These are phyloP conservation scores for Ustilago trichophora DNA, from an alignment of 1,284 basidiomycete species.

Conservation along the genomic window DNA sequence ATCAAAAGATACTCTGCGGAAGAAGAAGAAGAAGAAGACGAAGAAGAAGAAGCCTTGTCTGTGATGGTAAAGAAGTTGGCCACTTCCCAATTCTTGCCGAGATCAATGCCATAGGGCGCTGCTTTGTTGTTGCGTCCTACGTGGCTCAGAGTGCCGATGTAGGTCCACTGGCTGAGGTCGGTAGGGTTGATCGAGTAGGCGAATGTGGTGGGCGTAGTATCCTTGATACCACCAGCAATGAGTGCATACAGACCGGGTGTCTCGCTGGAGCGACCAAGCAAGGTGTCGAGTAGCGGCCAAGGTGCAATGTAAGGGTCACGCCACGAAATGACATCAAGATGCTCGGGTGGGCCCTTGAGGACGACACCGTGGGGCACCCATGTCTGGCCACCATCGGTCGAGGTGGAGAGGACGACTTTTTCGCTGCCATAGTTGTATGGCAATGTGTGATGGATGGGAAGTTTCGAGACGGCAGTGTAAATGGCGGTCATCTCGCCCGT, in stretches of 20 bases:
- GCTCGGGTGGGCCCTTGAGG: conserved; percentile 37
- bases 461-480: conserved; percentile 54
- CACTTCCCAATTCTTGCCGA: conserved; percentile 57
- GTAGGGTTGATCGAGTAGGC: conserved; percentile 40
- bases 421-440: conserved; percentile 50
- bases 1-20: conserved; percentile 42
- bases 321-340: conserved; percentile 50
- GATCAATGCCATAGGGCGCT: conserved; percentile 38
- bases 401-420: conserved; percentile 50
- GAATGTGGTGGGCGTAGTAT: conserved; percentile 46
- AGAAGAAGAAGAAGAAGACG: not conserved
- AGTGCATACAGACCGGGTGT: conserved; percentile 38
- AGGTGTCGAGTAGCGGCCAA: conserved; percentile 46
- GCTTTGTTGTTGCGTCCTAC: conserved; percentile 37
- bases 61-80: conserved; percentile 48
- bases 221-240: conserved; percentile 49
- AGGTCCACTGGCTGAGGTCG: conserved; percentile 46
- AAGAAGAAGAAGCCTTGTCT: no score
- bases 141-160: conserved; percentile 39
- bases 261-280: conserved; percentile 20
- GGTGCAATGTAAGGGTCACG: conserved; percentile 49
- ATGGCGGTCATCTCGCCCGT: conserved; percentile 43
- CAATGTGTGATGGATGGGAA: conserved; percentile 53
- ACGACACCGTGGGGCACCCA: conserved; percentile 40
- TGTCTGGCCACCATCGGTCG: conserved; percentile 44